Percentiles rank a stretch among this genome's conserved stretches.
Conservation (phyloP, 345 rosid species). For the Laguncularia racemosa region DNA sequence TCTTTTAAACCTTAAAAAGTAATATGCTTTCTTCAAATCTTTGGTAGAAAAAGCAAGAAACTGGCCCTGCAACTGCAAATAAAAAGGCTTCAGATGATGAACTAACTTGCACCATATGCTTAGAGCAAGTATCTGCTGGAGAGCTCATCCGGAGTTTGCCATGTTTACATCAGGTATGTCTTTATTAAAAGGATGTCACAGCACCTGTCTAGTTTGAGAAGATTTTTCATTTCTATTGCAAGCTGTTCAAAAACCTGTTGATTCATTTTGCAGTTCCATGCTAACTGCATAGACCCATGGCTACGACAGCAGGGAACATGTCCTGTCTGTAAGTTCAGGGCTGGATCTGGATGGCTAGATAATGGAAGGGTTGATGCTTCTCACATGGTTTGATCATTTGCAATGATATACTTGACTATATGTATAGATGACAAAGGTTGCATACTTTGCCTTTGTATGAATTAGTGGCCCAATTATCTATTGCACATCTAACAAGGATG, state of each 20-base stretch:
- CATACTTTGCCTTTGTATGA: neutral
- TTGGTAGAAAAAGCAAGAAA: conserved; percentile 38
- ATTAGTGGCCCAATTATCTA: too few species aligned
- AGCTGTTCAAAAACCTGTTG: neutral
- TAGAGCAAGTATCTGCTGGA: conserved; percentile 59
- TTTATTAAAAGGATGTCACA: neutral
- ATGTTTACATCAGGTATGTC: conserved; percentile 61
- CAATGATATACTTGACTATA: conserved; percentile 5
- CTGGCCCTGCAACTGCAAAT: conserved; percentile 27
- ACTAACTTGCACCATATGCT: conserved; percentile 58
- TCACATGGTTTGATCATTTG: conserved; percentile 34
- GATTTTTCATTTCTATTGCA: too few species aligned
- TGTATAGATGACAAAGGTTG: conserved; percentile 2
- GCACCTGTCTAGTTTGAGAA: too few species aligned
- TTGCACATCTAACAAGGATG: too few species aligned
- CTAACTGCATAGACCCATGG: conserved; percentile 67
- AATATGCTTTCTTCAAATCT: too few species aligned
- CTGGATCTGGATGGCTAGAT: conserved; percentile 39
- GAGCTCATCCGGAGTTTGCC: conserved; percentile 70
- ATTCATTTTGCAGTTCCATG: conserved; percentile 49
- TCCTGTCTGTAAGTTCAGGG: conserved; percentile 51
- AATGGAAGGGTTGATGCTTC: conserved; percentile 30
- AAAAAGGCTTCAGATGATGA: conserved; percentile 43
- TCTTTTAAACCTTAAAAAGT: too few species aligned
- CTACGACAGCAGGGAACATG: conserved; percentile 58